These are phyloP conservation scores for Cystofilobasidium ferigula DNA, from an alignment of 768 basidiomycete species.

Conservation along the genomic window DNA sequence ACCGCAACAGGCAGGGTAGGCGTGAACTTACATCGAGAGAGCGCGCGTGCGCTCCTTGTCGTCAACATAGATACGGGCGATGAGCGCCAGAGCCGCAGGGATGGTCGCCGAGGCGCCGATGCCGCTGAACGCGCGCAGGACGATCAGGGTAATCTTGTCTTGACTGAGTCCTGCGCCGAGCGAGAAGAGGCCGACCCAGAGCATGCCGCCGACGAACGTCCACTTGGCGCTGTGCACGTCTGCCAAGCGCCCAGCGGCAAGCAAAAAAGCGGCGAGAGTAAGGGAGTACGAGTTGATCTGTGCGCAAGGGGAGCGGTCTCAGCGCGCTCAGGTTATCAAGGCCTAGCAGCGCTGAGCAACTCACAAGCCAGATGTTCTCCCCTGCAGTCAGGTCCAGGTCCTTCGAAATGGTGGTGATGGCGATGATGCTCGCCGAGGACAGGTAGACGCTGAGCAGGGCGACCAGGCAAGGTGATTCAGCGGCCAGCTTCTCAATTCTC, in stretches of 20 bases:
- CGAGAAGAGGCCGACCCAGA: constrained; percentile 33
- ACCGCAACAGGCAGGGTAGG: not conserved
- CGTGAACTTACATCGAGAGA: constrained; percentile 22
- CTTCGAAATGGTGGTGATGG: not conserved
- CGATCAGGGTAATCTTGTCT: constrained; percentile 34
- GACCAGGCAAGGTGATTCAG: too few species aligned
- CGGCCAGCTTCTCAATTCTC: too few species aligned
- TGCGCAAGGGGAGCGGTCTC: not conserved
- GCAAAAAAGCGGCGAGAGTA: constrained; percentile 21
- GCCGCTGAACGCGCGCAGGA: constrained; percentile 34
- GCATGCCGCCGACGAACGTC: constrained; percentile 35
- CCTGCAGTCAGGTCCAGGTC: not conserved
- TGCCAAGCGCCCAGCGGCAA: constrained; percentile 33
- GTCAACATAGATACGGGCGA: constrained; percentile 26
- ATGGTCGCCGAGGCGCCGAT: constrained; percentile 32
- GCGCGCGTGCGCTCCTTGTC: constrained; percentile 24
- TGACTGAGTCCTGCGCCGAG: constrained; percentile 35
- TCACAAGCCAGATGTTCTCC: constrained; percentile 3
- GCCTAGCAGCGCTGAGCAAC: too few species aligned
- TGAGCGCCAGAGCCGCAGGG: constrained; percentile 28
- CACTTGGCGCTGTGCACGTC: constrained; percentile 33
- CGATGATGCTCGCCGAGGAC: not conserved
- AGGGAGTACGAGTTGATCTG: constrained; percentile 14
- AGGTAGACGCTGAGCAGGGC: not conserved
- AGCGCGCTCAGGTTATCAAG: not conserved